Base-by-base conservation (phyloP, 495 filamentous ascomycete genomes). In the Paragyromitra xinjiangensis region DNA sequence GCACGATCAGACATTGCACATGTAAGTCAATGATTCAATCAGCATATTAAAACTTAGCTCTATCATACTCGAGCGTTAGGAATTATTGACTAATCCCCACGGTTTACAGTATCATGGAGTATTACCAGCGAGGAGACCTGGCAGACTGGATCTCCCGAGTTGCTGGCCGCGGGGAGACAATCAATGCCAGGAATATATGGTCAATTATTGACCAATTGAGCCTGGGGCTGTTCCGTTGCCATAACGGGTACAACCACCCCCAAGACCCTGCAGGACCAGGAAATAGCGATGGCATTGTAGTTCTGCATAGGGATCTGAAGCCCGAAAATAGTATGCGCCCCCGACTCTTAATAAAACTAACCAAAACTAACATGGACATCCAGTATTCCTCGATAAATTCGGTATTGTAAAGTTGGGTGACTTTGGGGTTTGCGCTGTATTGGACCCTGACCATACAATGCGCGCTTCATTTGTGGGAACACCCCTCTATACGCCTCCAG, bases 161-260 rank as follows among this genome's bases (percentile, higher is more conserved):
- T 34, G 29, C 29, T 34, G 4, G 29, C 29, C 29, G 29, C 29
- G 29, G 29, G 29, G 29, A 34, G 3, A 3, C 29, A 3, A 34
- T 34, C 29, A 34, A 34, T 3, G 29, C 29, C 2, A 34, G 29
- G 16, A 44, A 19, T 19, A 24, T 68, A 0, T 73, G 50, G 71
- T 55, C 63, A 2, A 50, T 67, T 8, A n/a, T 68, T 4, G 51
- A 73, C 24, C 71, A 73, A 22, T 24, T 73, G 4, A 12, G 19
- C 0, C 12, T 67, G 2, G 71, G 62, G 0, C 11, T 73, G 0
- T 66, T 39, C 37, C 34, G 61, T 11, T 73, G 70, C n/a, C 70
- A 73, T 11, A 42, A 65, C 8, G 70, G 70, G 4, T 19, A 11
- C 8, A 73, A 73, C 9, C 71, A 73, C 29, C 62, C 50, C 0